These are phyloP conservation scores for Pseudocercospora fuligena DNA, from an alignment of 2,329 filamentous ascomycete genomes.

Conservation along the genomic window DNA sequence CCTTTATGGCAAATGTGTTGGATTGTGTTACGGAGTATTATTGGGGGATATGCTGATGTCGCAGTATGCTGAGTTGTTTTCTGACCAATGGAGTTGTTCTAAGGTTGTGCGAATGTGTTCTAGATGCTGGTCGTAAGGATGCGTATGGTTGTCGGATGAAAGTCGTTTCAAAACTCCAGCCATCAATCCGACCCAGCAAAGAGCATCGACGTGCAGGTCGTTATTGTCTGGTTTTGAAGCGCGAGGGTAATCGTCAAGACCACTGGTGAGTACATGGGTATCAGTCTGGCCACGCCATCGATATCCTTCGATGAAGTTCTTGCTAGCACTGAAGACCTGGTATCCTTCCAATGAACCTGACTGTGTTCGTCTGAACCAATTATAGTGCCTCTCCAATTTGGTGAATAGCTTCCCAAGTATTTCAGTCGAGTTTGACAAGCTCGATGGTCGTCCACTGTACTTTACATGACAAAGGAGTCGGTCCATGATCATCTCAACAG, in stretches of 20 bases:
- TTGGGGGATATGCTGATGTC: no score
- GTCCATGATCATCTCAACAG: constrained; percentile 83
- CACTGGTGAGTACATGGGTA: constrained; percentile 86
- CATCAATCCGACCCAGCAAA: constrained; percentile 98
- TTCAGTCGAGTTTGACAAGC: no score
- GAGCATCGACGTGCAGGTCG: constrained; percentile 91
- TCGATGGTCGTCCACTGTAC: no score
- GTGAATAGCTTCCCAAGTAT: no score
- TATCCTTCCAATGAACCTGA: constrained; percentile 54
- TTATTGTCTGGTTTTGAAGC: constrained; percentile 91
- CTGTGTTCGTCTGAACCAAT: constrained; percentile 59
- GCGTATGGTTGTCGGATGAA: constrained; percentile 77
- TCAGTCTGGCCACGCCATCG: constrained; percentile 91
- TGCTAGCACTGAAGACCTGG: no score
- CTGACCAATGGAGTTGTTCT: no score
- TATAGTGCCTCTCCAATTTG: no score
- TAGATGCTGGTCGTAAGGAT: constrained; percentile 95
- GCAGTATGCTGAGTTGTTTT: no score
- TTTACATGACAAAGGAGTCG: constrained; percentile 38
- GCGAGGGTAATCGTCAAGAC: constrained; percentile 94
- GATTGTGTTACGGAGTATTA: no score
- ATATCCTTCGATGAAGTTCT: constrained; percentile 78
- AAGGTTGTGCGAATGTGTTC: constrained; percentile 44
- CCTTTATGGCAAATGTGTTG: constrained; percentile 94
- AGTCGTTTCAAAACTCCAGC: constrained; percentile 80